Conservation (phyloP, 2,329 filamentous ascomycete genomes). For the Exophiala mesophila region DNA sequence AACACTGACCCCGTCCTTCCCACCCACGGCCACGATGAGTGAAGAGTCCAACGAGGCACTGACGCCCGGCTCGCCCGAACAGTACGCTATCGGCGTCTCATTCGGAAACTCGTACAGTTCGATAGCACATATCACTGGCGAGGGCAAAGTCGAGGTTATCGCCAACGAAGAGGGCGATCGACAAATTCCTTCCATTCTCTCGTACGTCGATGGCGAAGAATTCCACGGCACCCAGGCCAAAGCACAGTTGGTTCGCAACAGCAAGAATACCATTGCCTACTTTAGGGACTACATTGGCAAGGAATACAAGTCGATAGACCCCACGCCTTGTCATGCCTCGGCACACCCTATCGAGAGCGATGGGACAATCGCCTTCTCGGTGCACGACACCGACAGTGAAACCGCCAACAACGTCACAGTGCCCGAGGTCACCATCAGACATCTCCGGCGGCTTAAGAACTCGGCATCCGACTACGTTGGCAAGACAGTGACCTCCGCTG, state of each 20-base stretch:
- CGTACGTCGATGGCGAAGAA: slow-evolving; percentile 93
- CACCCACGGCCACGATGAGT: slow-evolving; percentile 36
- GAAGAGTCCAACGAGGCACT: slow-evolving; percentile 50
- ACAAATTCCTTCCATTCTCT: slow-evolving; percentile 90
- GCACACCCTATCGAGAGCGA: slow-evolving; percentile 77
- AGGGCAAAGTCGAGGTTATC: slow-evolving; percentile 95
- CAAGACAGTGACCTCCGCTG: slow-evolving; percentile 88
- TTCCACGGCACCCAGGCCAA: slow-evolving; percentile 96
- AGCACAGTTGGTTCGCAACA: slow-evolving; percentile 84
- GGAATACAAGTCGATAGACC: slow-evolving; percentile 94
- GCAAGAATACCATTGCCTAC: slow-evolving; percentile 87
- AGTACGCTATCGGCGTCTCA: slow-evolving; percentile 83
- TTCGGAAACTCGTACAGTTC: slow-evolving; percentile 99
- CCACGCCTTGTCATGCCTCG: slow-evolving; percentile 87
- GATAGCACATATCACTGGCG: slow-evolving; percentile 78
- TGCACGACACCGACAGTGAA: slow-evolving; percentile 68
- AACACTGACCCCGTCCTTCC: background rate
- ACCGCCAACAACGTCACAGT: slow-evolving; percentile 67
- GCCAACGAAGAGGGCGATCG: slow-evolving; percentile 99
- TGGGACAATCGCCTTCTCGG: slow-evolving; percentile 70
- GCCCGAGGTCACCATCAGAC: slow-evolving; percentile 76
- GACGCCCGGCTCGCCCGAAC: slow-evolving; percentile 41
- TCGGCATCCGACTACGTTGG: slow-evolving; percentile 90
- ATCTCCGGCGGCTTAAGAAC: slow-evolving; percentile 72
- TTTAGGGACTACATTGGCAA: slow-evolving; percentile 95